Conservation (phyloP, 2,329 filamentous ascomycete species). For the Magnaporthiopsis poae region DNA sequence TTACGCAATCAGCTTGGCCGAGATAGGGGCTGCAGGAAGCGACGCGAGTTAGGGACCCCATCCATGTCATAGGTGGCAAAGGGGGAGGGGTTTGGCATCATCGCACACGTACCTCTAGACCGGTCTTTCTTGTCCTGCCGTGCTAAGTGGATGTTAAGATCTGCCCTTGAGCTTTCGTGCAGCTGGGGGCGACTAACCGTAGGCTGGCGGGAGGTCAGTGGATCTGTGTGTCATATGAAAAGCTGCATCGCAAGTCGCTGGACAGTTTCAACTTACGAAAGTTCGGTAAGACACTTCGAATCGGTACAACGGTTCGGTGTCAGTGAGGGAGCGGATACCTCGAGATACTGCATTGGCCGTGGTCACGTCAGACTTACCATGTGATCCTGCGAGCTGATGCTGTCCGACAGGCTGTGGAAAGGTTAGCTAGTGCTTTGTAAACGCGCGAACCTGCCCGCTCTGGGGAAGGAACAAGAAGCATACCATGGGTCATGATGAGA, state of each 20-base stretch:
- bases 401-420: conserved; percentile 13
- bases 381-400: conserved; percentile 18
- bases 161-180: conserved; percentile 7
- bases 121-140: conserved; percentile 92
- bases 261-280: conserved; percentile 5
- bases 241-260: neutral
- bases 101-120: conserved; percentile 5
- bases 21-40: conserved; percentile 67
- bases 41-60: neutral
- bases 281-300: conserved; percentile 6
- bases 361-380: neutral
- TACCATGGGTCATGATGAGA: conserved; percentile 86
- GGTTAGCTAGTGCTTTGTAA: neutral
- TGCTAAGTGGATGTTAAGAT: conserved; percentile 88
- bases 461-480: neutral
- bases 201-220: conserved; percentile 3
- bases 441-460: neutral
- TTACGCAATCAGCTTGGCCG: conserved; percentile 89
- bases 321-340: neutral
- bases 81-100: neutral
- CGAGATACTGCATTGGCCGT: neutral
- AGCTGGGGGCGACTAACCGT: conserved; percentile 2
- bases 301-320: neutral
- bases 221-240: neutral
- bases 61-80: neutral